These are phyloP conservation scores for Mortierella antarctica DNA, from an alignment of 192 early-diverging fungal species.

Conservation along the genomic window DNA sequence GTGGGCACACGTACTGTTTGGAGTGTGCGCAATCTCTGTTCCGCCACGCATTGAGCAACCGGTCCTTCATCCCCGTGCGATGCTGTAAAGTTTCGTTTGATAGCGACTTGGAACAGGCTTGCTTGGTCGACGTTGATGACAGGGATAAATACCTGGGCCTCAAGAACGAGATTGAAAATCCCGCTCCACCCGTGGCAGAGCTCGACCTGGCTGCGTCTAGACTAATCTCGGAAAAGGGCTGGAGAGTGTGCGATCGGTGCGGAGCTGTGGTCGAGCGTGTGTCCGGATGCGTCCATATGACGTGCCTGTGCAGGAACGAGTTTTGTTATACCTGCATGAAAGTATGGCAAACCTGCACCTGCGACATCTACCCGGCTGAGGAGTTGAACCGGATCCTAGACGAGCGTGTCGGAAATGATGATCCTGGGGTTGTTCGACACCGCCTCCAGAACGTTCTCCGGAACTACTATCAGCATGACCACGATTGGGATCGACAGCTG, in stretches of 20 bases:
- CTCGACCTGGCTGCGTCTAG: constrained; percentile 14
- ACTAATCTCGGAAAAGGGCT: constrained; percentile 21
- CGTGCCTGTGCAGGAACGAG: constrained; percentile 21
- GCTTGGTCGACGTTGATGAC: not conserved
- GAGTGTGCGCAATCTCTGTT: constrained; percentile 27
- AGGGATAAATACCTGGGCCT: constrained; percentile 6
- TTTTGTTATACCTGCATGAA: constrained; percentile 32
- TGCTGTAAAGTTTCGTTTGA: constrained; percentile 17
- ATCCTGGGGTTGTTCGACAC: constrained; percentile 15
- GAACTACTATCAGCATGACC: constrained; percentile 29
- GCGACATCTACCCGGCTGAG: constrained; percentile 17
- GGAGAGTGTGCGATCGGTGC: constrained; percentile 25
- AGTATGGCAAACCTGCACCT: constrained; percentile 21
- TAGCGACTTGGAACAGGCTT: not conserved
- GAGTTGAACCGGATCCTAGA: constrained; percentile 22
- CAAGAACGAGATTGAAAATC: constrained; percentile 24
- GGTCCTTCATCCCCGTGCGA: constrained; percentile 26
- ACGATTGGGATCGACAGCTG: constrained; percentile 1
- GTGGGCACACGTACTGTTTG: constrained; percentile 23
- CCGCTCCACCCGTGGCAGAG: constrained; percentile 6
- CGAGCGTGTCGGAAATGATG: constrained; percentile 22
- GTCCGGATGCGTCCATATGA: constrained; percentile 20
- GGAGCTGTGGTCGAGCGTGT: constrained; percentile 23
- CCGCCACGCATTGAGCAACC: constrained; percentile 11
- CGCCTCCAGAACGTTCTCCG: constrained; percentile 29